Conservation (phyloP, 352 stramenopile genomes). For the Halophytophthora polymorphica region DNA sequence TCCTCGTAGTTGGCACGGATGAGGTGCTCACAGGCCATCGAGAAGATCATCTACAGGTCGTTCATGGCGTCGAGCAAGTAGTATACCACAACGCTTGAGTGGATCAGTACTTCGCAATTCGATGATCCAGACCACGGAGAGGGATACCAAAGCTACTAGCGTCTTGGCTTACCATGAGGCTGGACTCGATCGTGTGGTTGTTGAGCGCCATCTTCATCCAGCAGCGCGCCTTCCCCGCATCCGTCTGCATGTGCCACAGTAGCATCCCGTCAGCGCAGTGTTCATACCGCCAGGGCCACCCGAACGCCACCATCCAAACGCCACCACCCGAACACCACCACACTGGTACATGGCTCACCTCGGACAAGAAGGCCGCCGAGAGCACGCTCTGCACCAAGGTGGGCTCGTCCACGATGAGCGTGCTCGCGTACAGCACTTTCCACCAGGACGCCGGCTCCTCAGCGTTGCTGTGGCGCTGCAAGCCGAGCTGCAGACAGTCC, state of each 20-base stretch:
- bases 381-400: slow-evolving; percentile 66
- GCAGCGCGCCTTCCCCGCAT: slow-evolving; percentile 60
- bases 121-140: not conserved
- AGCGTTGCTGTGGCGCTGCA: slow-evolving; percentile 36
- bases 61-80: too few species aligned
- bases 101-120: too few species aligned
- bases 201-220: slow-evolving; percentile 84
- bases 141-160: not conserved
- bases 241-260: slow-evolving; percentile 29
- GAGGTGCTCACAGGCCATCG: slow-evolving; percentile 66
- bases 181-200: slow-evolving; percentile 75
- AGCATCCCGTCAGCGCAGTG: not conserved
- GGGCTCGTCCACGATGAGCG: slow-evolving; percentile 69
- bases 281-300: not conserved
- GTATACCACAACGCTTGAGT: too few species aligned
- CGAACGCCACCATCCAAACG: slow-evolving; percentile 4
- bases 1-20: slow-evolving; percentile 77
- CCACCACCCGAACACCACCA: slow-evolving; percentile 8
- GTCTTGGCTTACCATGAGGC: slow-evolving; percentile 47
- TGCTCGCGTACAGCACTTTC: slow-evolving; percentile 71
- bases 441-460: slow-evolving; percentile 55
- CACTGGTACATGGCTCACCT: too few species aligned
- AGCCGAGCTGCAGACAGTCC: slow-evolving; percentile 54
- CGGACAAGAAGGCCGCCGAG: slow-evolving; percentile 61
- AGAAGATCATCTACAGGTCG: slow-evolving; percentile 79